Evolutionary conservation across 306 rosid genomes (phyloP).

Genomic region (Vicia sativa): DNA sequence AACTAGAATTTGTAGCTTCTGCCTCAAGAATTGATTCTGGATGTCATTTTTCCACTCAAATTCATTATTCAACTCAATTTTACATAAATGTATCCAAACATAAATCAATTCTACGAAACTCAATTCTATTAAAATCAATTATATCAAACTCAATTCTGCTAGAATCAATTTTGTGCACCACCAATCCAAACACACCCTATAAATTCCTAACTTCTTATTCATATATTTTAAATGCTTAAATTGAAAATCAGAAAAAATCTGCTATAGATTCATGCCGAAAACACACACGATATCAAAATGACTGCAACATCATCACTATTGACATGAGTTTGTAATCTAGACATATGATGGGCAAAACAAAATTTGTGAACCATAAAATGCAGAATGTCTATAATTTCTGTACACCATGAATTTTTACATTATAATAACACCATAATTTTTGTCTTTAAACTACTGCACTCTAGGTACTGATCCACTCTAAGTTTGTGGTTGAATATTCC

Average conservation of each 20-base stretch:
- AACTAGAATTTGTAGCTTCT: no score
- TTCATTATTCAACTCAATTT: no score
- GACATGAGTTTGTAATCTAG: conserved; percentile 9
- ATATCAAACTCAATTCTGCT: no score
- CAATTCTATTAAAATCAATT: no score
- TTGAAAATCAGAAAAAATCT: neutral
- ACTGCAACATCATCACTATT: neutral
- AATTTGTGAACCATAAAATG: neutral
- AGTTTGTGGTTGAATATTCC: conserved; percentile 33
- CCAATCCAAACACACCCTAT: neutral
- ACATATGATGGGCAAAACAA: neutral
- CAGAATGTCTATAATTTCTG: conserved; percentile 15
- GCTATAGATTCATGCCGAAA: neutral
- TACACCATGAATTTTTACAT: neutral
- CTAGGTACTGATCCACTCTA: conserved; percentile 3
- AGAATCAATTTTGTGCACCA: no score
- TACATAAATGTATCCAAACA: no score
- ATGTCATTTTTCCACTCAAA: no score
- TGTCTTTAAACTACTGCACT: conserved; percentile 31
- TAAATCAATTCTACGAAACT: no score
- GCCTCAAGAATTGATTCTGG: no score
- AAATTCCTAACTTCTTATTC: neutral
- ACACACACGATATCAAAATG: neutral
- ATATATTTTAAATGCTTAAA: neutral
- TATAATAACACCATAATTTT: neutral